Evolutionary conservation across 768 basidiomycete species (phyloP).

Genomic region (Hortiboletus flavorubellus): DNA sequence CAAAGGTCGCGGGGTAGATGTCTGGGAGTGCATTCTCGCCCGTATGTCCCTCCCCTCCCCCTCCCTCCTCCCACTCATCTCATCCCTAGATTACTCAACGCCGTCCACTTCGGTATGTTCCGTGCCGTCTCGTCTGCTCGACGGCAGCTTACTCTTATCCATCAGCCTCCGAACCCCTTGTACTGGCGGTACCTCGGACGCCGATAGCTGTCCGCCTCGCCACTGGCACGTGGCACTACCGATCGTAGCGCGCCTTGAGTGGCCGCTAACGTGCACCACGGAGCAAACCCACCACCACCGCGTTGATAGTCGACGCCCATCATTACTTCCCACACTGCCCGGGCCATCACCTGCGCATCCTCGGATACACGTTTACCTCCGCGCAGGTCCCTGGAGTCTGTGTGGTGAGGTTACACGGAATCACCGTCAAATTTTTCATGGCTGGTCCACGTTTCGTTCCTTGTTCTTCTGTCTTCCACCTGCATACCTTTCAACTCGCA

Average conservation of each 20-base stretch:
- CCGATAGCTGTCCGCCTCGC: constrained; percentile 24
- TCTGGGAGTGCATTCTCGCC: constrained; percentile 71
- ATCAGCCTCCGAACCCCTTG: constrained; percentile 40
- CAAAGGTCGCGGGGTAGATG: constrained; percentile 61
- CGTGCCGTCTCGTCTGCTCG: not conserved
- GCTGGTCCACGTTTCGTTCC: constrained; percentile 19
- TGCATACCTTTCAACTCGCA: constrained; percentile 15
- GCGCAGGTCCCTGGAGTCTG: constrained; percentile 2
- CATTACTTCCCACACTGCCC: constrained; percentile 1
- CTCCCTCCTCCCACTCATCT: not conserved
- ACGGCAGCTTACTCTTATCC: constrained; percentile 3
- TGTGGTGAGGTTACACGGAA: constrained; percentile 5
- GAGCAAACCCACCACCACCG: not conserved
- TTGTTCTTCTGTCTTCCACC: not conserved
- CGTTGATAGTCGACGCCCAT: constrained; percentile 4
- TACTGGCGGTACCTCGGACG: constrained; percentile 51
- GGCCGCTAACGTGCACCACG: constrained; percentile 1
- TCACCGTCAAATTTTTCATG: constrained; percentile 9
- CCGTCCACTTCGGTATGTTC: constrained; percentile 41
- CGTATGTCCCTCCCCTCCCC: constrained; percentile 40
- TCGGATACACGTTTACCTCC: constrained; percentile 5
- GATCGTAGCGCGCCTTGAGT: not conserved
- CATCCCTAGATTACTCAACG: constrained; percentile 53
- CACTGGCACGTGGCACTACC: constrained; percentile 4
- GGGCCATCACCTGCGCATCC: constrained; percentile 1